phyloP scores from a whole-genome alignment of 2,329 filamentous ascomycete species.

The Venturia nashicola region DNA sequence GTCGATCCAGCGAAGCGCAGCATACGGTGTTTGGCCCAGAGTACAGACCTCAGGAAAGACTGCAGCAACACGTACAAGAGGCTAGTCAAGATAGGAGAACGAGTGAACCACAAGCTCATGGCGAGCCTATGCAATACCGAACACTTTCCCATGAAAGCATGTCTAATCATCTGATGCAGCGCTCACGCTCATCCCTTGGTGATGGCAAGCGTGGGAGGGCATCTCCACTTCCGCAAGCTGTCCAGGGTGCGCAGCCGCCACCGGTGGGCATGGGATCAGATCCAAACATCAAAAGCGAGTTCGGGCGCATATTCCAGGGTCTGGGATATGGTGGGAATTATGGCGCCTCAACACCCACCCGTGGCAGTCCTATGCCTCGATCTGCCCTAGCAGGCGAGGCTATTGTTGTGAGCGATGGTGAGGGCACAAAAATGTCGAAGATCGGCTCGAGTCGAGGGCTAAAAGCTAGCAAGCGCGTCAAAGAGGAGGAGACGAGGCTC shows the following conservation, averaged over 20 bases:
- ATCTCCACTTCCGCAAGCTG: slow-evolving; percentile 83
- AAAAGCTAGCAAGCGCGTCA: slow-evolving; percentile 27
- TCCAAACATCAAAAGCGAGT: slow-evolving; percentile 86
- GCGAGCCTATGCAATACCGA: slow-evolving; percentile 1
- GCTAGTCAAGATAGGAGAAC: slow-evolving; percentile 1
- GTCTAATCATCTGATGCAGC: slow-evolving; percentile 28
- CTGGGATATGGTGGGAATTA: slow-evolving; percentile 50
- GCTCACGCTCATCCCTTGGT: slow-evolving; percentile 57
- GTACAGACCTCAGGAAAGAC: slow-evolving; percentile 3
- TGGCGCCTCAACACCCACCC: slow-evolving; percentile 41
- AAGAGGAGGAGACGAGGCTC: slow-evolving; percentile 58
- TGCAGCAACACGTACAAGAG: background rate
- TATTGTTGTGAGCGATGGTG: slow-evolving; percentile 8
- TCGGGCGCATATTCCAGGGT: slow-evolving; percentile 91
- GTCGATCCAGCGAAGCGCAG: slow-evolving; percentile 1
- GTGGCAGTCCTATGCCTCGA: slow-evolving; percentile 33
- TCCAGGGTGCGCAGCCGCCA: slow-evolving; percentile 80
- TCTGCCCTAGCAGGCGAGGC: slow-evolving; percentile 1
- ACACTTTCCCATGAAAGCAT: slow-evolving; percentile 13
- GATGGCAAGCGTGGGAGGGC: slow-evolving; percentile 73
- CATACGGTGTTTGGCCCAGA: background rate
- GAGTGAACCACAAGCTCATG: slow-evolving; percentile 8
- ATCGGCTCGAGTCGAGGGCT: slow-evolving; percentile 26
- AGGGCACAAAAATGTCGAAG: slow-evolving; percentile 17
- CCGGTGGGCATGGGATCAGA: slow-evolving; percentile 68